Percentiles rank a stretch among this genome's conserved stretches.
phyloP scores from a whole-genome alignment of 352 stramenopile genomes.

The Globisporangium paroecandrum region DNA sequence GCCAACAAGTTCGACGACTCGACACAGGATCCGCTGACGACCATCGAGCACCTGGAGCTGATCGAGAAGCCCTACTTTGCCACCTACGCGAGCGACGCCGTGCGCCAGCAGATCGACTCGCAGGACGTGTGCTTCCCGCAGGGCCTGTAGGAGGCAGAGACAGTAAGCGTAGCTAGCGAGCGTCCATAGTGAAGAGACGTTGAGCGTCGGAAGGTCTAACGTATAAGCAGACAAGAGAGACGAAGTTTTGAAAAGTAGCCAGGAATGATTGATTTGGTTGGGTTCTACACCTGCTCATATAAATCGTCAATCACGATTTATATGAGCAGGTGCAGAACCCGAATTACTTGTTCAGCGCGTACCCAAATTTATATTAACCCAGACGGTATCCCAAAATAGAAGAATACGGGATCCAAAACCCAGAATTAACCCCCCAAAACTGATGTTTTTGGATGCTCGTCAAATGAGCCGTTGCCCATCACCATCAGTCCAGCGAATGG shows the following conservation, averaged over 20 bases:
- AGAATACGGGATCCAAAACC: neutral
- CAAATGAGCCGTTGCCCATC: neutral
- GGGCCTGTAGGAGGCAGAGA: neutral
- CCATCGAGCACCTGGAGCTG: conserved; percentile 28
- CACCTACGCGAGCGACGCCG: conserved; percentile 17
- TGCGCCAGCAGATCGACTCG: conserved; percentile 21
- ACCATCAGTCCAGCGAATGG: too few species aligned
- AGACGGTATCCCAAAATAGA: neutral
- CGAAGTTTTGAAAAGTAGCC: neutral
- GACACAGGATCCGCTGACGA: conserved; percentile 19
- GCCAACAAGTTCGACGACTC: conserved; percentile 34
- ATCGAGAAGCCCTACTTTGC: conserved; percentile 23
- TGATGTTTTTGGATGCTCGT: neutral
- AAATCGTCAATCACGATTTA: neutral
- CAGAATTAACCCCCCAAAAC: neutral
- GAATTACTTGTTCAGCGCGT: neutral
- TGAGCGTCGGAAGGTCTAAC: neutral
- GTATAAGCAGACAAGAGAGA: too few species aligned
- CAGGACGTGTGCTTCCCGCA: conserved; percentile 19
- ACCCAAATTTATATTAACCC: neutral
- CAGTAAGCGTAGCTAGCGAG: neutral
- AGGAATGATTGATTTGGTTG: neutral
- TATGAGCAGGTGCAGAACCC: neutral
- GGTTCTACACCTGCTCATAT: neutral
- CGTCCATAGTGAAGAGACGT: neutral